Conservation (phyloP, 1,284 basidiomycete species). For the Laetiporus sulphureus region DNA sequence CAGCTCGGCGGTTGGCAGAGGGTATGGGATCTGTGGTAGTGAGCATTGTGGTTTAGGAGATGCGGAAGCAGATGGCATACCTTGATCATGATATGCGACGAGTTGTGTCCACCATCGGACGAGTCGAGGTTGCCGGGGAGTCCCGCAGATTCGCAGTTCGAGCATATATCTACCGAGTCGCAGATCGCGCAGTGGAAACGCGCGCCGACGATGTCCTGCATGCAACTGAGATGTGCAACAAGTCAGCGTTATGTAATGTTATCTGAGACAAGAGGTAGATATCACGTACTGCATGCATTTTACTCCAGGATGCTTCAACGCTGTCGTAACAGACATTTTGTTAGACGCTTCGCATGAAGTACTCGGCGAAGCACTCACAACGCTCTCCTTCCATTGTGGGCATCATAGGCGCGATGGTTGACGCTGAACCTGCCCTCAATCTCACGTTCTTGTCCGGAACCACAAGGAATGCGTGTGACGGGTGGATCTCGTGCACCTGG, state of each 20-base stretch:
- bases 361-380: constrained; percentile 37
- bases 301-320: constrained; percentile 65
- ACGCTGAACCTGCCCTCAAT: constrained; percentile 27
- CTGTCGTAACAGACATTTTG: constrained; percentile 29
- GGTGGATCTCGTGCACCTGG: constrained; percentile 85
- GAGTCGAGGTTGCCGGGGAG: constrained; percentile 75
- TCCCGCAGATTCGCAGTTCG: constrained; percentile 83
- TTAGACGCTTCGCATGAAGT: background rate
- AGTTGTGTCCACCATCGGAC: constrained; percentile 67
- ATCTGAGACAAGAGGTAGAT: background rate
- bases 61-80: constrained; percentile 34
- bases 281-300: constrained; percentile 76
- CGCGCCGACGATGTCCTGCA: constrained; percentile 83
- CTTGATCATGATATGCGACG: constrained; percentile 90
- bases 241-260: constrained; percentile 1
- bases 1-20: constrained; percentile 67
- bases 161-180: constrained; percentile 74
- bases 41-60: too few relatives aligned
- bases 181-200: constrained; percentile 91
- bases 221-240: constrained; percentile 52
- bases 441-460: constrained; percentile 60
- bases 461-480: constrained; percentile 76
- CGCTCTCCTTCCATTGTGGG: constrained; percentile 43
- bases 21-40: constrained; percentile 67
- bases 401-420: constrained; percentile 26